Conservation (phyloP, 2,329 filamentous ascomycete species). For the Phaeoacremonium minimum region DNA sequence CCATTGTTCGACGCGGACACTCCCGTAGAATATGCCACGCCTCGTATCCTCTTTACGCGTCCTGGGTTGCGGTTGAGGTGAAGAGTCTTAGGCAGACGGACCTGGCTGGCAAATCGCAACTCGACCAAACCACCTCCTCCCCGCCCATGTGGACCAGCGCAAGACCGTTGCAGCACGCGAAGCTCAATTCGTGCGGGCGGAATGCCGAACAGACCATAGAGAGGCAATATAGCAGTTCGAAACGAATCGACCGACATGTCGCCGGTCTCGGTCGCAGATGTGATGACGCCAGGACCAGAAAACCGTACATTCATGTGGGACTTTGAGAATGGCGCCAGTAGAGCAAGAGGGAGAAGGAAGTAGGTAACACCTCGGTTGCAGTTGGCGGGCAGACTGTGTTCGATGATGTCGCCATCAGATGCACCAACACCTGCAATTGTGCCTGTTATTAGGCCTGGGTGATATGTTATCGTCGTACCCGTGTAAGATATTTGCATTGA, state of each 20-base stretch:
- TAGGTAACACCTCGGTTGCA: conserved; percentile 83
- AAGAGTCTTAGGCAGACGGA: conserved; percentile 88
- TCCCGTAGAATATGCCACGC: conserved; percentile 90
- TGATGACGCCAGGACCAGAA: conserved; percentile 88
- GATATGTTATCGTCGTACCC: conserved; percentile 87
- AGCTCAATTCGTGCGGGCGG: conserved; percentile 75
- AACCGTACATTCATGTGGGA: conserved; percentile 86
- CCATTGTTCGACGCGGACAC: conserved; percentile 91
- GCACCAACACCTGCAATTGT: conserved; percentile 73
- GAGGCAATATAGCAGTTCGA: conserved; percentile 83
- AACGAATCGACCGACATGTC: conserved; percentile 93
- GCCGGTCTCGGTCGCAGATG: conserved; percentile 73
- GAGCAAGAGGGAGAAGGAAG: conserved; percentile 83
- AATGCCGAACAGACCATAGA: conserved; percentile 90
- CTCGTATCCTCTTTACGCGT: conserved; percentile 80
- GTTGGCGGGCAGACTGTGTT: conserved; percentile 72
- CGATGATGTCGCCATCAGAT: conserved; percentile 66
- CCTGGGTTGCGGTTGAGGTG: conserved; percentile 80
- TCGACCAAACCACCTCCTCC: conserved; percentile 93
- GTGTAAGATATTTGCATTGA: conserved; percentile 95
- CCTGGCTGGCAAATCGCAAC: conserved; percentile 86
- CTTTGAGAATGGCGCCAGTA: conserved; percentile 92
- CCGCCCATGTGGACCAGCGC: conserved; percentile 67
- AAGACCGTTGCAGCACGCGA: conserved; percentile 74
- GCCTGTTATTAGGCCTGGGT: conserved; percentile 88